Base-by-base conservation (phyloP, 2,329 filamentous ascomycete species). In the Claviceps citrina region DNA sequence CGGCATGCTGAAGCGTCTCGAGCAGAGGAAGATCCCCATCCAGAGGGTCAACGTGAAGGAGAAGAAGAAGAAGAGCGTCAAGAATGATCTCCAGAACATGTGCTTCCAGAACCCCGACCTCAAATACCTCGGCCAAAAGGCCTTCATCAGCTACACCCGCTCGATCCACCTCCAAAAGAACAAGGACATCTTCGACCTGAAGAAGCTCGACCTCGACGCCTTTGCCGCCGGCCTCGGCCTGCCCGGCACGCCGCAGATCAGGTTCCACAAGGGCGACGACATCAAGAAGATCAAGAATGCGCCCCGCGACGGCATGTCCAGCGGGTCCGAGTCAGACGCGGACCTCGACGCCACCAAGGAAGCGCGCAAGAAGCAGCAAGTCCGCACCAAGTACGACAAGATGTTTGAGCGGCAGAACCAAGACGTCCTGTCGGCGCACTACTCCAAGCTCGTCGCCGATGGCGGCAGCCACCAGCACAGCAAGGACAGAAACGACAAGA, bases 381-480 rank as follows among this genome's bases (percentile, higher is more conserved):
- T 94, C 15, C 76, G 86, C 45, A 98, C 93, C 25, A 96, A 94
- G 60, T 93, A 93, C 57, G 86, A 98, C 60, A 81, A 85, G 50
- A 96, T 98, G 91, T 95, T 96, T 60, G 89, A 95, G 65, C 73
- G 91, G 44, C 83, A 81, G 51, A 98, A 98, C 61, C 89, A 96
- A 61, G 87, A 95, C 55, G 83, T 98, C 25, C 63, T 98, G 47
- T 87, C 89, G n/a, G 78, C 81, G 41, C 91, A 98, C 62, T 96
- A 95, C 66, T 76, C 77, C 44, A 94, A 89, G 54, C 71, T 98
- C 46, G 78, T 96, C 44, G 70, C 70, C 5, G 58, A 68, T 43
- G 72, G 67, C 13, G 74, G 74, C 40, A 72, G 68, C 5, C 75
- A 78, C 37, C 79, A 78, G 40, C 6, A 24, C 9, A 18, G 3